These are phyloP conservation scores for Agaricus sinodeliciosus DNA, from an alignment of 768 basidiomycete species.

Conservation along the genomic window DNA sequence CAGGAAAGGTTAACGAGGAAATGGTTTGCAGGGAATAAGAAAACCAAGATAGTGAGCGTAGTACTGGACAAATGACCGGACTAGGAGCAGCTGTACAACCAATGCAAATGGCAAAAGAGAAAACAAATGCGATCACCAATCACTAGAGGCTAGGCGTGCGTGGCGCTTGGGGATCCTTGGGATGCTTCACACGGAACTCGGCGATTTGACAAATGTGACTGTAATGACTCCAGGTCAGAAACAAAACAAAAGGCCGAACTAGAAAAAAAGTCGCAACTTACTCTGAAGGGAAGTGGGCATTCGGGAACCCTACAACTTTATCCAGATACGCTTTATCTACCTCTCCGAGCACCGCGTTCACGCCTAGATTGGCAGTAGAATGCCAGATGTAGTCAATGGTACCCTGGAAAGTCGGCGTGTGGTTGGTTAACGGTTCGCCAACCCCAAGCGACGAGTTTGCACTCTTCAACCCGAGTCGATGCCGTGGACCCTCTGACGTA, in stretches of 20 bases:
- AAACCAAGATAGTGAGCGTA: slow-evolving; percentile 8
- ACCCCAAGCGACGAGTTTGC: slow-evolving; percentile 56
- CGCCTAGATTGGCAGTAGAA: slow-evolving; percentile 60
- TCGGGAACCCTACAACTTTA: slow-evolving; percentile 94
- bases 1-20: slow-evolving; percentile 3
- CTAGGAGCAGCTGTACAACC: slow-evolving; percentile 6
- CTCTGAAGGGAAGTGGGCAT: slow-evolving; percentile 96
- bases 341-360: slow-evolving; percentile 83
- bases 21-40: slow-evolving; percentile 1
- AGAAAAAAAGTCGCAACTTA: slow-evolving; percentile 36
- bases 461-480: slow-evolving; percentile 77
- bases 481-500: slow-evolving; percentile 82
- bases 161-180: slow-evolving; percentile 36
- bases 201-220: slow-evolving; percentile 69
- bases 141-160: not conserved
- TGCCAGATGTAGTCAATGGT: slow-evolving; percentile 95
- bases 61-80: slow-evolving; percentile 3
- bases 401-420: slow-evolving; percentile 81
- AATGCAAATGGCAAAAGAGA: not conserved
- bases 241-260: not conserved
- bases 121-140: not conserved
- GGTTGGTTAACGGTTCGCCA: slow-evolving; percentile 75
- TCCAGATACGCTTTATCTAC: slow-evolving; percentile 81
- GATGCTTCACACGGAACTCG: slow-evolving; percentile 79
- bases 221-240: slow-evolving; percentile 5